Conservation (phyloP, 78 protist species). For the Tieghemostelium lacteum region DNA sequence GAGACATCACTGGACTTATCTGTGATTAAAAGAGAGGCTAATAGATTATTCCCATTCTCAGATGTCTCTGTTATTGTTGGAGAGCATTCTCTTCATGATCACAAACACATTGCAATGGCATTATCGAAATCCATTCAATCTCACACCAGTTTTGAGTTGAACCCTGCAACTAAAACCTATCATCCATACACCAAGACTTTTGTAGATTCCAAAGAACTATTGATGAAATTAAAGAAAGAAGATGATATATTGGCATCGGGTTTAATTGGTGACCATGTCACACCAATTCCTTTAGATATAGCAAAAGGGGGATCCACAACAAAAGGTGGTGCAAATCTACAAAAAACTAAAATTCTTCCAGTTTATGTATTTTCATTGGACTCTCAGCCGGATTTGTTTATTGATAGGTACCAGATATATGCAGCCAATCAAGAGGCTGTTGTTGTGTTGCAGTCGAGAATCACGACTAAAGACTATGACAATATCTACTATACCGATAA, state of each 20-base stretch:
- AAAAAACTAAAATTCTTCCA: slow-evolving; percentile 68
- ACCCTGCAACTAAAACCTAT: slow-evolving; percentile 24
- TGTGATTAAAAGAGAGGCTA: slow-evolving; percentile 21
- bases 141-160: slow-evolving; percentile 46
- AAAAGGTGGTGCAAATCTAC: not conserved
- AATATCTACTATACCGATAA: slow-evolving; percentile 42
- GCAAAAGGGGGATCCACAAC: not conserved
- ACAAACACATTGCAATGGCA: slow-evolving; percentile 52
- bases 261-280: slow-evolving; percentile 19
- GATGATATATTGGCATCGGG: slow-evolving; percentile 66
- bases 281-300: slow-evolving; percentile 23
- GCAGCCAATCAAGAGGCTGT: slow-evolving; percentile 57
- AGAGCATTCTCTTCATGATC: slow-evolving; percentile 62
- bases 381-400: not conserved
- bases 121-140: slow-evolving; percentile 57
- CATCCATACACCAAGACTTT: slow-evolving; percentile 7
- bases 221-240: slow-evolving; percentile 33
- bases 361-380: slow-evolving; percentile 32
- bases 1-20: not conserved
- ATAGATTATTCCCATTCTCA: slow-evolving; percentile 60
- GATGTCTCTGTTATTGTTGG: slow-evolving; percentile 26
- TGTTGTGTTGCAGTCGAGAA: slow-evolving; percentile 21
- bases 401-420: slow-evolving; percentile 45
- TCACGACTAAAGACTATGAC: not conserved
- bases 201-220: slow-evolving; percentile 54